phyloP scores from a whole-genome alignment of 176 grass and related monocot species.

The Avena eriantha region DNA sequence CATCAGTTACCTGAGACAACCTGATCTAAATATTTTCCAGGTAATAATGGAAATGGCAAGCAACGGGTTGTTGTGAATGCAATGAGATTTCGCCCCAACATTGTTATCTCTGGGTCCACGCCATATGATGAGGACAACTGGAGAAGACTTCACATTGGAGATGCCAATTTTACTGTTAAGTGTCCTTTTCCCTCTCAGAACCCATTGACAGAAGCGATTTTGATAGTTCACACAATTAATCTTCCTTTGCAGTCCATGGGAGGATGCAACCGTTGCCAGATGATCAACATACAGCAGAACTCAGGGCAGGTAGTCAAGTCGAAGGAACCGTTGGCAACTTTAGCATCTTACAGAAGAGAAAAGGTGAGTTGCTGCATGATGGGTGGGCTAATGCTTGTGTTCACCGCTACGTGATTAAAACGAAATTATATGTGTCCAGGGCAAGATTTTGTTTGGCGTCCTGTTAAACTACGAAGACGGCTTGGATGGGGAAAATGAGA shows the following conservation, averaged over 20 bases:
- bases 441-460: constrained; percentile 87
- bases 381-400: not conserved
- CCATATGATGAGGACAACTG: constrained; percentile 83
- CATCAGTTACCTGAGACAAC: constrained; percentile 22
- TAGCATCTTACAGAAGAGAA: constrained; percentile 85
- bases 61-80: constrained; percentile 55
- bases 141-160: constrained; percentile 80
- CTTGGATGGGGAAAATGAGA: constrained; percentile 46
- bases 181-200: not conserved
- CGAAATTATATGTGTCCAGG: constrained; percentile 46
- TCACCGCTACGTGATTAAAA: not conserved
- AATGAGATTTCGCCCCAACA: constrained; percentile 88
- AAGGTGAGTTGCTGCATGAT: constrained; percentile 46
- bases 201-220: constrained; percentile 4
- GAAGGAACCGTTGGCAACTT: constrained; percentile 87
- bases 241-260: constrained; percentile 67
- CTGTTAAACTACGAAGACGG: constrained; percentile 72
- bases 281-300: constrained; percentile 83
- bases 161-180: constrained; percentile 82
- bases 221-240: not conserved
- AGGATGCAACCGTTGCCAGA: constrained; percentile 96
- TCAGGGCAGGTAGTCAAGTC: constrained; percentile 64
- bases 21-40: constrained; percentile 31
- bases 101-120: constrained; percentile 77
- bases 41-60: constrained; percentile 36